A percentile compares a stretch with the other conserved stretches of the same genome.
Evolutionary conservation across 495 filamentous ascomycete species (phyloP).

Genomic region (Aspergillus haitiensis): DNA sequence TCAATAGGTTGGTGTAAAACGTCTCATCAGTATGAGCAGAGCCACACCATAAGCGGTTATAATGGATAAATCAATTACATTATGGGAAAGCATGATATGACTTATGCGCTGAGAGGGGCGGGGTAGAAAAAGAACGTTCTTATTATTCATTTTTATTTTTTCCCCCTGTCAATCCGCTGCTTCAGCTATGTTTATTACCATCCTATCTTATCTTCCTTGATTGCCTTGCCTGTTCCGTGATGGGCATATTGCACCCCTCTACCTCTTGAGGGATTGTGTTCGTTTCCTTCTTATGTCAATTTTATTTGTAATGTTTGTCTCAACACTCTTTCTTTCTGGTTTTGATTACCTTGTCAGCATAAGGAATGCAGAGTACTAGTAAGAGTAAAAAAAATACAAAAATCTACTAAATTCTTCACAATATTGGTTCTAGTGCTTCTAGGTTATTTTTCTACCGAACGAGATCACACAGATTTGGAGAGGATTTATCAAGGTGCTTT

Average conservation of each 20-base stretch:
- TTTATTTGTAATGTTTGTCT: slow-evolving; percentile 23
- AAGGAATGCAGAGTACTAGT: slow-evolving; percentile 2
- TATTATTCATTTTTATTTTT: background rate
- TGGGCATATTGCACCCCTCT: background rate
- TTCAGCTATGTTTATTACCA: background rate
- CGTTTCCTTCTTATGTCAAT: slow-evolving; percentile 25
- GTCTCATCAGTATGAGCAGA: slow-evolving; percentile 88
- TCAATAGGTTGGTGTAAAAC: slow-evolving; percentile 80
- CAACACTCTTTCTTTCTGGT: background rate
- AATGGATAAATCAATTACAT: background rate
- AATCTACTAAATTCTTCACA: too few species aligned
- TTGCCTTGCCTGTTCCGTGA: background rate
- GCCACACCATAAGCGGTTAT: slow-evolving; percentile 55
- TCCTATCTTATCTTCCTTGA: background rate
- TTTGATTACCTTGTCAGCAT: background rate
- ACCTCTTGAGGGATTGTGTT: slow-evolving; percentile 5
- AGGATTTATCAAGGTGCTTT: background rate
- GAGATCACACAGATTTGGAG: too few species aligned
- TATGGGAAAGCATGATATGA: slow-evolving; percentile 14
- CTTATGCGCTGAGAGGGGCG: slow-evolving; percentile 9
- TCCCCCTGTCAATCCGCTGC: background rate
- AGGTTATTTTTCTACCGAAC: too few species aligned
- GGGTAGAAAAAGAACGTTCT: too few species aligned
- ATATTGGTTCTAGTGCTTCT: too few species aligned
- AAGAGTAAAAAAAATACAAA: background rate